phyloP scores from a whole-genome alignment of 305 asterid species.

The Coffea humblotiana region DNA sequence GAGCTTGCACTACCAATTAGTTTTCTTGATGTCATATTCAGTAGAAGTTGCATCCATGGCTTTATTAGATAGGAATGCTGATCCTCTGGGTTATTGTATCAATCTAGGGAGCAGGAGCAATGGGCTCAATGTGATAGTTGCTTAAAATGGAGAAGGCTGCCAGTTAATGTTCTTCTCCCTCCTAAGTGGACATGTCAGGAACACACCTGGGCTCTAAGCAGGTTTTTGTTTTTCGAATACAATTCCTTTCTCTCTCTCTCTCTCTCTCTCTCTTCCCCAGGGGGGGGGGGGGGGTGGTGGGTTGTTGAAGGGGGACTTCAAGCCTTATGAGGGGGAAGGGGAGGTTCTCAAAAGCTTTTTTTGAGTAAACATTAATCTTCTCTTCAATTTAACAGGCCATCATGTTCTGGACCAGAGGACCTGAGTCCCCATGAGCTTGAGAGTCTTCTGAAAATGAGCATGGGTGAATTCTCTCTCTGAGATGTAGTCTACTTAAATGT shows the following conservation, averaged over 20 bases:
- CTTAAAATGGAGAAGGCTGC: slow-evolving; percentile 79
- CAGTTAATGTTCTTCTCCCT: slow-evolving; percentile 75
- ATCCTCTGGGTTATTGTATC: slow-evolving; percentile 1
- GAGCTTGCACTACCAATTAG: background rate
- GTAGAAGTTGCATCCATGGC: slow-evolving; percentile 1
- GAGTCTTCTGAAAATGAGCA: slow-evolving; percentile 70
- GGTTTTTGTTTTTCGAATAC: slow-evolving; percentile 36
- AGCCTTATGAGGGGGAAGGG: too few species aligned
- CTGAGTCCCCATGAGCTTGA: slow-evolving; percentile 67
- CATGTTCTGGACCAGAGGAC: slow-evolving; percentile 80
- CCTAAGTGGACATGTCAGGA: slow-evolving; percentile 87
- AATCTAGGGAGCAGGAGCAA: slow-evolving; percentile 78
- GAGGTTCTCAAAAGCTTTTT: background rate
- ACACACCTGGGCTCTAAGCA: slow-evolving; percentile 46
- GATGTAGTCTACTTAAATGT: background rate
- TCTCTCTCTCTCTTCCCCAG: too few species aligned
- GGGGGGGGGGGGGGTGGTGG: too few species aligned
- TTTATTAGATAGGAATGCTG: slow-evolving; percentile 4
- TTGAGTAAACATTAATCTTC: slow-evolving; percentile 2
- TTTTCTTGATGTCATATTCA: background rate
- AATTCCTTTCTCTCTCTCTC: background rate
- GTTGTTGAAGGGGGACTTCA: too few species aligned
- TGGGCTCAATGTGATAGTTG: slow-evolving; percentile 93
- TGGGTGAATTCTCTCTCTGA: slow-evolving; percentile 39
- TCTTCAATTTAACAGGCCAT: slow-evolving; percentile 48